Percentiles rank a stretch among this genome's conserved stretches.
Conservation (phyloP, 176 grass and related monocot species). For the Cymbopogon citratus region DNA sequence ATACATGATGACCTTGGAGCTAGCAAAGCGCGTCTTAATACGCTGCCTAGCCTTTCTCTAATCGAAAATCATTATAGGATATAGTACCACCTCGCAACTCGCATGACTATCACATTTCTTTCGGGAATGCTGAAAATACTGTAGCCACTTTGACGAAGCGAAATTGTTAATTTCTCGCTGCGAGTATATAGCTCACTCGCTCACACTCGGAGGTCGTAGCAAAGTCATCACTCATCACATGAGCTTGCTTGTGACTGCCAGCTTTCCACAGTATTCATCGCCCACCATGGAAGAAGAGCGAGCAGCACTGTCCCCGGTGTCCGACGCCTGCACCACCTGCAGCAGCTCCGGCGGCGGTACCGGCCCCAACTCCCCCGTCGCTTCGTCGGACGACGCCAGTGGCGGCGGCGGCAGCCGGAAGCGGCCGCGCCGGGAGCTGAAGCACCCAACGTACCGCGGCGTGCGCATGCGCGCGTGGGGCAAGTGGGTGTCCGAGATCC, state of each 20-base stretch:
- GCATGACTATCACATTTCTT: conserved; percentile 29
- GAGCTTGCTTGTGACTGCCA: background rate
- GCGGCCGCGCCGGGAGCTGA: conserved; percentile 38
- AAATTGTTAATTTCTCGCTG: background rate
- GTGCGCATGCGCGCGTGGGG: conserved; percentile 89
- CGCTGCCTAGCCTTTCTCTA: background rate
- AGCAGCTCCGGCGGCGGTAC: background rate
- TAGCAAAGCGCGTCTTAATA: background rate
- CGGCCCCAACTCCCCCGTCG: background rate
- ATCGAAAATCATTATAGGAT: background rate
- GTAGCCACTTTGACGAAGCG: background rate
- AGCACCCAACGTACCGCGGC: conserved; percentile 76
- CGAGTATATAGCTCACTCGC: conserved; percentile 25
- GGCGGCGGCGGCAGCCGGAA: conserved; percentile 7
- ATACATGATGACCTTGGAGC: background rate
- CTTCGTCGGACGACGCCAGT: conserved; percentile 11
- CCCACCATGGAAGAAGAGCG: conserved; percentile 27
- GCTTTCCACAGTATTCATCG: background rate
- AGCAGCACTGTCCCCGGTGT: conserved; percentile 23
- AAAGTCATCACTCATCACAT: background rate
- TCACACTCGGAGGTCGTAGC: background rate
- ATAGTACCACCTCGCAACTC: background rate
- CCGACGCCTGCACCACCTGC: background rate
- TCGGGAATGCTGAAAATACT: conserved; percentile 17
- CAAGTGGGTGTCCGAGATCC: conserved; percentile 92